A percentile compares a stretch with the other conserved stretches of the same genome.
These are phyloP conservation scores for Pseudocercospora eumusae DNA, from an alignment of 2,329 filamentous ascomycete genomes.

Conservation along the genomic window DNA sequence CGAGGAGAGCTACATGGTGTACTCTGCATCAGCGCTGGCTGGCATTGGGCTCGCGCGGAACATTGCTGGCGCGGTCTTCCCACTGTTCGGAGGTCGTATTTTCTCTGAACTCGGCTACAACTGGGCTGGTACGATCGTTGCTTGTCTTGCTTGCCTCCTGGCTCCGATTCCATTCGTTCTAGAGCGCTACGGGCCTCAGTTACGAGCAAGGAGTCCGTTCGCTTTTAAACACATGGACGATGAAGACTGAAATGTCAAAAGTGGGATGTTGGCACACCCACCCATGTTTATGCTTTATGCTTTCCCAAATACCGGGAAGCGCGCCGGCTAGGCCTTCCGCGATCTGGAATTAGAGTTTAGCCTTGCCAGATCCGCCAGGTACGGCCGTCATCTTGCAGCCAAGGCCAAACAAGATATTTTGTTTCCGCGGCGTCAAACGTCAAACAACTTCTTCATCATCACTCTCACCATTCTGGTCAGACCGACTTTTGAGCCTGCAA, in stretches of 20 bases:
- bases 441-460: not conserved
- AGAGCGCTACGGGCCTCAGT: constrained; percentile 38
- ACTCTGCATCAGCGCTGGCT: constrained; percentile 46
- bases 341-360: not conserved
- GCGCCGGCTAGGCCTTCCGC: not conserved
- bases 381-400: constrained; percentile 6
- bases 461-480: not conserved
- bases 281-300: not conserved
- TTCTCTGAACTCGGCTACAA: constrained; percentile 45
- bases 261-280: not conserved
- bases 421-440: not conserved
- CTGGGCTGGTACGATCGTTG: constrained; percentile 44
- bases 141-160: constrained; percentile 39
- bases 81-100: constrained; percentile 44
- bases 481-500: not conserved
- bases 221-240: constrained; percentile 43
- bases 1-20: constrained; percentile 52
- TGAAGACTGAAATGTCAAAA: constrained; percentile 22
- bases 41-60: constrained; percentile 45
- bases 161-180: constrained; percentile 35
- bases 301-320: not conserved
- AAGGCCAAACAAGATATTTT: constrained; percentile 3
- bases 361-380: not conserved
- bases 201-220: constrained; percentile 45
- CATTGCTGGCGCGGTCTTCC: constrained; percentile 43